Conservation (phyloP, 768 basidiomycete species). For the Kondoa subrosea region DNA sequence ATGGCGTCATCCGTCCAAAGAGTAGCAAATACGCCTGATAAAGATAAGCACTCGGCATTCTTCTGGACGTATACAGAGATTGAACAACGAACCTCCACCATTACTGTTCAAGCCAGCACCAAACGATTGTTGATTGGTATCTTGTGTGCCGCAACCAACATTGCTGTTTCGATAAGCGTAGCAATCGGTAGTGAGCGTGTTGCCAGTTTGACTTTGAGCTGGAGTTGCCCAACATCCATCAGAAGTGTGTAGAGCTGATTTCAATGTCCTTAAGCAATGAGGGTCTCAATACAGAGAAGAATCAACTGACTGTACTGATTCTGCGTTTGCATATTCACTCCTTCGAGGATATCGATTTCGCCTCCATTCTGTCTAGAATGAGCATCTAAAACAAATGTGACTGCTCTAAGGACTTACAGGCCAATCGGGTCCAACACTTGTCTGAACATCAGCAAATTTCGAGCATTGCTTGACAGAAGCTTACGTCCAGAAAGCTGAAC, state of each 20-base stretch:
- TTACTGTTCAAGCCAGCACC: constrained; percentile 29
- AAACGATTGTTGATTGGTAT: constrained; percentile 32
- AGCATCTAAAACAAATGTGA: background rate
- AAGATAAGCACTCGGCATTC: constrained; percentile 29
- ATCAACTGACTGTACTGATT: constrained; percentile 36
- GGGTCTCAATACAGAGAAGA: background rate
- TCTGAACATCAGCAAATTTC: background rate
- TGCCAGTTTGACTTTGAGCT: constrained; percentile 4
- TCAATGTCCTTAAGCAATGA: background rate
- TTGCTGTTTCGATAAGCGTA: background rate
- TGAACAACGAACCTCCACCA: background rate
- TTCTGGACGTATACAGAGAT: background rate
- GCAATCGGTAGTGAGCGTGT: background rate
- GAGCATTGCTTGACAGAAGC: background rate
- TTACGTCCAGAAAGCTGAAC: background rate
- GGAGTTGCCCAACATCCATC: constrained; percentile 6
- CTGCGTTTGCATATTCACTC: constrained; percentile 48
- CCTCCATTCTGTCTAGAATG: constrained; percentile 24
- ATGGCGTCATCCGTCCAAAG: constrained; percentile 31
- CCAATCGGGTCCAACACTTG: background rate
- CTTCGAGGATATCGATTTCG: constrained; percentile 69
- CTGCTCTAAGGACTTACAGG: background rate
- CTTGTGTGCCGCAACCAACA: constrained; percentile 37
- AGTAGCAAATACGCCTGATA: constrained; percentile 10
- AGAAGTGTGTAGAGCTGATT: background rate